phyloP scores from a whole-genome alignment of 2,329 filamentous ascomycete species.

The Penicillium sclerotiorum region DNA sequence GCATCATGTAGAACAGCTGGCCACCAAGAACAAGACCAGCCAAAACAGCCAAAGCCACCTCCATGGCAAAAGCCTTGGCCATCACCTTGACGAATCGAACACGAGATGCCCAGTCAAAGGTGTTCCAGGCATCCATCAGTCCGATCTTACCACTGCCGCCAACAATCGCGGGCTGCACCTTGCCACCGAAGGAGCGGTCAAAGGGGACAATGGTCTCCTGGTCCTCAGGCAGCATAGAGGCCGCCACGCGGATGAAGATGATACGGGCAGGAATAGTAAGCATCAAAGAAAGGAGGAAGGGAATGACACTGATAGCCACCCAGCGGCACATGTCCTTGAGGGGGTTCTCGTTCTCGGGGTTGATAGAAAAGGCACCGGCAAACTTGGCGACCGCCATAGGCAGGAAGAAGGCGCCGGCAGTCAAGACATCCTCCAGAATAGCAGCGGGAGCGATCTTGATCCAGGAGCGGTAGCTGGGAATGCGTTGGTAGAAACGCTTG shows the following conservation, averaged over 20 bases:
- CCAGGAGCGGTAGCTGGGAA: slow-evolving; percentile 68
- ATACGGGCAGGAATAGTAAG: slow-evolving; percentile 76
- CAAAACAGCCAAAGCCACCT: slow-evolving; percentile 51
- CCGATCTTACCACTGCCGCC: slow-evolving; percentile 71
- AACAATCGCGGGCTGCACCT: slow-evolving; percentile 73
- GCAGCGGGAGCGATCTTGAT: slow-evolving; percentile 71
- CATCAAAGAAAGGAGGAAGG: slow-evolving; percentile 58
- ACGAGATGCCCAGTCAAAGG: slow-evolving; percentile 73
- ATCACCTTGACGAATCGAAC: slow-evolving; percentile 74
- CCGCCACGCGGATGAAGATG: slow-evolving; percentile 79
- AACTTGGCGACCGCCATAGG: slow-evolving; percentile 53
- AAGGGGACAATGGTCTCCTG: slow-evolving; percentile 86
- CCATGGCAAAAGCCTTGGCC: slow-evolving; percentile 67
- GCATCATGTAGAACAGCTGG: slow-evolving; percentile 52
- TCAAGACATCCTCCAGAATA: slow-evolving; percentile 61
- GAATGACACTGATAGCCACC: slow-evolving; percentile 38
- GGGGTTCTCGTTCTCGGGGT: slow-evolving; percentile 21
- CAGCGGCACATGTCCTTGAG: slow-evolving; percentile 38
- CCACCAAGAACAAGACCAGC: slow-evolving; percentile 55
- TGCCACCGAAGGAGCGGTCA: slow-evolving; percentile 81
- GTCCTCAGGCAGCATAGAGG: slow-evolving; percentile 79
- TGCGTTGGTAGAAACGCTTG: slow-evolving; percentile 67
- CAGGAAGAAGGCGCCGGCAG: slow-evolving; percentile 48
- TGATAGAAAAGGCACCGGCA: slow-evolving; percentile 39
- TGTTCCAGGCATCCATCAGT: slow-evolving; percentile 75